Percentiles rank a stretch among this genome's conserved stretches.
phyloP scores from a whole-genome alignment of 768 basidiomycete genomes.

The Dioszegia hungarica region DNA sequence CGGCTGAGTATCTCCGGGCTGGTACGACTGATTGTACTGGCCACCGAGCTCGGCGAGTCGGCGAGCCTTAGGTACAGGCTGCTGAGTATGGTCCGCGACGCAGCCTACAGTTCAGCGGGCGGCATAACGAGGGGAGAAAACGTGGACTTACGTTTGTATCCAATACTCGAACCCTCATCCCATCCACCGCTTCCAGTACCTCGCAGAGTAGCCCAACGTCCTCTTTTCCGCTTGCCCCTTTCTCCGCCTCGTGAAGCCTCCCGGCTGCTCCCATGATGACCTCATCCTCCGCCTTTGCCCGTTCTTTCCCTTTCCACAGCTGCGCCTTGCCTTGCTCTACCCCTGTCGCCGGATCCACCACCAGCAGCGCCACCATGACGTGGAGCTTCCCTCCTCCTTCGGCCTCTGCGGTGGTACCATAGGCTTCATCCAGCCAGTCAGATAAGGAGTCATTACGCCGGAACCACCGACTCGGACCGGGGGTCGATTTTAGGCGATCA shows the following conservation, averaged over 20 bases:
- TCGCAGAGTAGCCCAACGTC: background rate
- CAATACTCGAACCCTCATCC: background rate
- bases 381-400: background rate
- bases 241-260: background rate
- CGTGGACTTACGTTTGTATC: background rate
- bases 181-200: background rate
- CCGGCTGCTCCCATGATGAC: background rate
- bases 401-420: background rate
- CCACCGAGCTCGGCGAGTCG: too few relatives aligned
- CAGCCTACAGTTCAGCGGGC: too few relatives aligned
- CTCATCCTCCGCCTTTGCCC: background rate
- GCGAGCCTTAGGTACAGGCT: too few relatives aligned
- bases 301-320: background rate
- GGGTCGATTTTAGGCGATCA: background rate
- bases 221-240: too few relatives aligned
- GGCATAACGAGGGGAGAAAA: too few relatives aligned
- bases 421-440: constrained; percentile 15
- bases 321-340: too few relatives aligned
- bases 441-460: background rate
- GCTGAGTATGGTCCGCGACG: too few relatives aligned
- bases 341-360: background rate
- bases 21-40: too few relatives aligned
- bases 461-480: constrained; percentile 2
- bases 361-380: background rate
- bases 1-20: too few relatives aligned